These are phyloP conservation scores for Pulchroboletus neoregius DNA, from an alignment of 1,284 basidiomycete species.

Conservation along the genomic window DNA sequence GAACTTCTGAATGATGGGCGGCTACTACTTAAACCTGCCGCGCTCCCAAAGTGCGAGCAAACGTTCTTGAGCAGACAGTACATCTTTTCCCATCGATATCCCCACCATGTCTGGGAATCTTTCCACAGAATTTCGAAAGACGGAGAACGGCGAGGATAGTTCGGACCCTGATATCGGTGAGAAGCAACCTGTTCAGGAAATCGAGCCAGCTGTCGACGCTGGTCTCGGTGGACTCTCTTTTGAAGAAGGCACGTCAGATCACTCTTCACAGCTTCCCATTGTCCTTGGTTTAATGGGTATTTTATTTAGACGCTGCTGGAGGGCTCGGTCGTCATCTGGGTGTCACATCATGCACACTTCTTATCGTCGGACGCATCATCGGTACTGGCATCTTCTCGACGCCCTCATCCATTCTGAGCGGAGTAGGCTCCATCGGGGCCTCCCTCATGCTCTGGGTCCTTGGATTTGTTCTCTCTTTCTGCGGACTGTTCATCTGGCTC, in stretches of 20 bases:
- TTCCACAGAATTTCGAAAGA: constrained; percentile 7
- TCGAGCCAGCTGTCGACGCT: constrained; percentile 2
- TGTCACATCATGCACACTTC: constrained; percentile 46
- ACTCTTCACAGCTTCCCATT: neutral
- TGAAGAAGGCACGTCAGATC: constrained; percentile 6
- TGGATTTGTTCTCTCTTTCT: constrained; percentile 49
- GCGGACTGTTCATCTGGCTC: constrained; percentile 53
- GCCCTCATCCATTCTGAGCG: constrained; percentile 51
- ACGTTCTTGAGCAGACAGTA: too few relatives aligned
- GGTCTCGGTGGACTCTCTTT: constrained; percentile 26
- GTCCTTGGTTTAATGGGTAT: neutral
- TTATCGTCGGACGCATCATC: constrained; percentile 51
- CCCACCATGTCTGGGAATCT: constrained; percentile 8
- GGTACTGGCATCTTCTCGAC: constrained; percentile 66
- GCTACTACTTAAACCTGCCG: too few relatives aligned
- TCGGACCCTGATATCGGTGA: neutral
- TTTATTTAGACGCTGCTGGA: constrained; percentile 38
- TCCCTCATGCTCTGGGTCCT: constrained; percentile 56
- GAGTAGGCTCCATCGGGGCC: constrained; percentile 51
- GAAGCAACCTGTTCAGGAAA: neutral
- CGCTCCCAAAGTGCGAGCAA: too few relatives aligned
- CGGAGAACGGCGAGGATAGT: neutral
- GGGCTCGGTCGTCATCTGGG: constrained; percentile 51
- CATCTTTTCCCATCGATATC: too few relatives aligned
- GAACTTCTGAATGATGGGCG: too few relatives aligned